Percentiles rank a stretch among this genome's conserved stretches.
phyloP scores from a whole-genome alignment of 805 yeast genomes.

The Naumovozyma dairenensis region DNA sequence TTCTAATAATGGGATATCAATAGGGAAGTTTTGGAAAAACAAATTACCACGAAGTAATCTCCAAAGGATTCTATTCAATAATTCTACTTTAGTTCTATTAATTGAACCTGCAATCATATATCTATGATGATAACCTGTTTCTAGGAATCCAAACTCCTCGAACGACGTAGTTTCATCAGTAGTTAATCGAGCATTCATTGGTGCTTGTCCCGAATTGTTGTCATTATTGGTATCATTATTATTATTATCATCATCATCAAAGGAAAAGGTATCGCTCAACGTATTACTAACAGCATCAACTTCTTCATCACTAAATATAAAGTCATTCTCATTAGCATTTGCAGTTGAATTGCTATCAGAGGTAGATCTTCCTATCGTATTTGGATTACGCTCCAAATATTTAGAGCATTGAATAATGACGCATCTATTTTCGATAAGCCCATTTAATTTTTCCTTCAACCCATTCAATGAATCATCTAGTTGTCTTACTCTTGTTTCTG shows the following conservation, averaged over 20 bases:
- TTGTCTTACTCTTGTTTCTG: constrained; percentile 66
- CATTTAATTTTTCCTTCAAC: constrained; percentile 51
- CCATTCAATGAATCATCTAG: constrained; percentile 60
- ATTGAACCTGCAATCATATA: constrained; percentile 63
- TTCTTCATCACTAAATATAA: constrained; percentile 13
- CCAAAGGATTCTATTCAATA: constrained; percentile 80
- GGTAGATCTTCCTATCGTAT: constrained; percentile 19
- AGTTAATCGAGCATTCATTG: no score
- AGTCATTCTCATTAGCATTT: constrained; percentile 17
- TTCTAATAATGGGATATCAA: constrained; percentile 61
- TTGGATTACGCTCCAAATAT: constrained; percentile 36
- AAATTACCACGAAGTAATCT: constrained; percentile 89
- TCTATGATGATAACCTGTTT: constrained; percentile 19
- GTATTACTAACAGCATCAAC: constrained; percentile 16
- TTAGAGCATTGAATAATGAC: constrained; percentile 42
- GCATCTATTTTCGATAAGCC: constrained; percentile 60
- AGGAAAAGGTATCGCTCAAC: constrained; percentile 21
- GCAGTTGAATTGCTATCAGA: constrained; percentile 10
- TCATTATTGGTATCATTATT: neutral
- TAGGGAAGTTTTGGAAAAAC: constrained; percentile 63
- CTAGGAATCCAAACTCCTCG: constrained; percentile 15
- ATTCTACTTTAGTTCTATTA: constrained; percentile 54
- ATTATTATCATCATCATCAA: constrained; percentile 12
- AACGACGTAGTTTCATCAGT: no score
- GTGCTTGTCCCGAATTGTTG: constrained; percentile 31